phyloP scores from a whole-genome alignment of 306 rosid genomes.

The Luffa acutangula region DNA sequence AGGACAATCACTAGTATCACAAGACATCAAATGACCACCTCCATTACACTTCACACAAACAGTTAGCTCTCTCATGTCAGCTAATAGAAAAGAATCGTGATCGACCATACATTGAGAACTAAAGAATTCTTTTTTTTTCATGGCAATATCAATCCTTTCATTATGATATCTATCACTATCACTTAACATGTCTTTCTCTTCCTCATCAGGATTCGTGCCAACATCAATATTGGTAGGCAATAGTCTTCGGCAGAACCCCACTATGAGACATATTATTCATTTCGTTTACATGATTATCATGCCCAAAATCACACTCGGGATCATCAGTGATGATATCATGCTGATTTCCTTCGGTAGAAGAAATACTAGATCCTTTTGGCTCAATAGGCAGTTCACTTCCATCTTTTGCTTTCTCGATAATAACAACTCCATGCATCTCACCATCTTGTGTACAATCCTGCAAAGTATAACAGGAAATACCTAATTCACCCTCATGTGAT shows the following conservation, averaged over 20 bases:
- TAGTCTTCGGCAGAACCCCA: slow-evolving; percentile 17
- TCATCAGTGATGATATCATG: neutral
- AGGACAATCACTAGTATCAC: slow-evolving; percentile 44
- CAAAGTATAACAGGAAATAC: slow-evolving; percentile 12
- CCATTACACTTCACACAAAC: slow-evolving; percentile 44
- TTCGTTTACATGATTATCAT: slow-evolving; percentile 18
- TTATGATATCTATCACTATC: slow-evolving; percentile 28
- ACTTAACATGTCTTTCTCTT: slow-evolving; percentile 19
- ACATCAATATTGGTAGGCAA: slow-evolving; percentile 23
- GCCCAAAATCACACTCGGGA: slow-evolving; percentile 14
- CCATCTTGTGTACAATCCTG: neutral
- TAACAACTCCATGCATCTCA: neutral
- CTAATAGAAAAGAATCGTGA: slow-evolving; percentile 19
- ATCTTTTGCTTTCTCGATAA: slow-evolving; percentile 8
- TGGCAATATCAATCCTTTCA: slow-evolving; percentile 24
- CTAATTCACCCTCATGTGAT: slow-evolving; percentile 14
- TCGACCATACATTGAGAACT: slow-evolving; percentile 19
- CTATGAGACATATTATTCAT: slow-evolving; percentile 10
- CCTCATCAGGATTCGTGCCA: slow-evolving; percentile 12
- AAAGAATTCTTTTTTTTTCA: slow-evolving; percentile 31
- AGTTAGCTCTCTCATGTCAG: slow-evolving; percentile 15
- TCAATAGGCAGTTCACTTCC: slow-evolving; percentile 11
- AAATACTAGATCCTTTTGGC: slow-evolving; percentile 13
- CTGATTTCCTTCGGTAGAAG: slow-evolving; percentile 7
- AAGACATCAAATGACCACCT: slow-evolving; percentile 45